Evolutionary conservation across 352 stramenopile genomes (phyloP).

Genomic region (Phytophthora hibernalis): DNA sequence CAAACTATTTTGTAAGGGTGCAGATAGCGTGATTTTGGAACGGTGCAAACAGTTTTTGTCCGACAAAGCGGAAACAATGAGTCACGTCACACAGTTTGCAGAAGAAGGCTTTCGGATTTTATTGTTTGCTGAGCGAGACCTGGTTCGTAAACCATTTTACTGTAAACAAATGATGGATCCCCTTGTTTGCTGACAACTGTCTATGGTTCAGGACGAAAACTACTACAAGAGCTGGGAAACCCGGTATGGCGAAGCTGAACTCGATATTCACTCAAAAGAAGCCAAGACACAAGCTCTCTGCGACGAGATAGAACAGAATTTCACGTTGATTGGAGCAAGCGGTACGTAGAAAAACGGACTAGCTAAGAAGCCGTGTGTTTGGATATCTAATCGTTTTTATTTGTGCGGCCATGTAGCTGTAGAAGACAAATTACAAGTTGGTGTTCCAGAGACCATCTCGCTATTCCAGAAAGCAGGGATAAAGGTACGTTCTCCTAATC

Average conservation of each 20-base stretch:
- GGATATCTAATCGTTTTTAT: background rate
- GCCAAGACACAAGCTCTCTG: slow-evolving; percentile 60
- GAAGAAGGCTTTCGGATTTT: slow-evolving; percentile 88
- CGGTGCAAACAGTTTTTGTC: slow-evolving; percentile 71
- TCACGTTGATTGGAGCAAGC: slow-evolving; percentile 89
- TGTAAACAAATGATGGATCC: background rate
- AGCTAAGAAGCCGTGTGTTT: background rate
- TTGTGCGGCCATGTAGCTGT: slow-evolving; percentile 72
- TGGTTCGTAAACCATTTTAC: slow-evolving; percentile 49
- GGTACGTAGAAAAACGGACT: slow-evolving; percentile 38
- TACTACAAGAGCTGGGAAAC: slow-evolving; percentile 79
- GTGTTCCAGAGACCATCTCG: slow-evolving; percentile 94
- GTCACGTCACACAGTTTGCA: slow-evolving; percentile 86
- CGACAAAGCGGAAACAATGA: slow-evolving; percentile 58
- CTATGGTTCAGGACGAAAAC: slow-evolving; percentile 49
- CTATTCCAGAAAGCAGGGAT: slow-evolving; percentile 93
- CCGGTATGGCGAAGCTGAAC: slow-evolving; percentile 72
- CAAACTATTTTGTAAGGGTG: slow-evolving; percentile 83
- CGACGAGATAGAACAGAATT: slow-evolving; percentile 83
- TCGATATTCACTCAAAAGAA: slow-evolving; percentile 77
- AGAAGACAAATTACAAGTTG: slow-evolving; percentile 98
- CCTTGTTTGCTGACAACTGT: background rate
- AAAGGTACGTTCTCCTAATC: slow-evolving; percentile 75
- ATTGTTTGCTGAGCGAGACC: slow-evolving; percentile 74
- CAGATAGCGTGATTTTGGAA: slow-evolving; percentile 80